Evolutionary conservation across 2,329 filamentous ascomycete genomes (phyloP).

Genomic region (Hymenoscyphus fructigenus): DNA sequence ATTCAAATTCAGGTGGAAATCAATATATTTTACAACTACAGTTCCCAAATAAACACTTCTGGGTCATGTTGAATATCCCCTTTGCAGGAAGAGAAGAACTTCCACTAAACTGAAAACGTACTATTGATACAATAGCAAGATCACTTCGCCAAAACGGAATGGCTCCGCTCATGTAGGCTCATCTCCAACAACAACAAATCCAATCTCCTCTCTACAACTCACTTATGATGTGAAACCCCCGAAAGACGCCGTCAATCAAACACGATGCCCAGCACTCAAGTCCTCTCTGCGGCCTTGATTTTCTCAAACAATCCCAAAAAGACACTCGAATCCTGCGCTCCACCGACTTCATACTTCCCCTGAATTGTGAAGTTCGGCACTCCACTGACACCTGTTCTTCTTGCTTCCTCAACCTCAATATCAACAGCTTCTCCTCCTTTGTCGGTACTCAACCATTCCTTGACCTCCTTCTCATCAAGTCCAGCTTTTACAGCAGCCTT

Average conservation of each 20-base stretch:
- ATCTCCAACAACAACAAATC: background rate
- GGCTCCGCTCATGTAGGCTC: too few species aligned
- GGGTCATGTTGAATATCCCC: too few species aligned
- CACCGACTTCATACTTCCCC: conserved; percentile 63
- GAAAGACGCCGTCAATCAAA: too few species aligned
- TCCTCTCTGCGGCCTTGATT: conserved; percentile 40
- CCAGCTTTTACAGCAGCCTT: conserved; percentile 55
- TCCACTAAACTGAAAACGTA: too few species aligned
- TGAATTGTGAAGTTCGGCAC: conserved; percentile 78
- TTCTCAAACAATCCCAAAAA: conserved; percentile 67
- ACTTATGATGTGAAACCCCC: background rate
- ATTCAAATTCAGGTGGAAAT: too few species aligned
- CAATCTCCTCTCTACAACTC: background rate
- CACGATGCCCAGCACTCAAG: background rate
- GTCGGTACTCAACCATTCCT: conserved; percentile 52
- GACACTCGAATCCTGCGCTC: conserved; percentile 67
- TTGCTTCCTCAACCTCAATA: conserved; percentile 36
- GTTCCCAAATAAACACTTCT: too few species aligned
- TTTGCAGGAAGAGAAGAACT: too few species aligned
- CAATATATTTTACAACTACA: too few species aligned
- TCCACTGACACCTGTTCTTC: conserved; percentile 55
- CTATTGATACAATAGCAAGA: too few species aligned
- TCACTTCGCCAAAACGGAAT: too few species aligned
- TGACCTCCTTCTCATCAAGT: conserved; percentile 51
- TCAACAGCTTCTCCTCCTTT: conserved; percentile 49